phyloP scores from a whole-genome alignment of 78 protist species.

The Speleostelium caveatum region DNA sequence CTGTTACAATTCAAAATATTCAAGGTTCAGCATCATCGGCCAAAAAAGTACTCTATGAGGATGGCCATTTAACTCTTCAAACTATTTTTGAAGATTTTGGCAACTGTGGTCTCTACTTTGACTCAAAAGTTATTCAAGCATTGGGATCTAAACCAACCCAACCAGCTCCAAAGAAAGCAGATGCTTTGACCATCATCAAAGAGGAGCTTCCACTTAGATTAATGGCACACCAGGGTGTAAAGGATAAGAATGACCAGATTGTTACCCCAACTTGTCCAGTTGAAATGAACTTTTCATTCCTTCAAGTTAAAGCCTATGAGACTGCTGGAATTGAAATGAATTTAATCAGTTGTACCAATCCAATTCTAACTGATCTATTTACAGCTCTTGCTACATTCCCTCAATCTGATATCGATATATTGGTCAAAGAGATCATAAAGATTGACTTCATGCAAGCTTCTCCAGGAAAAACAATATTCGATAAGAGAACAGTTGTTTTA shows the following conservation, averaged over 20 bases:
- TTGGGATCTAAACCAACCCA: conserved; percentile 51
- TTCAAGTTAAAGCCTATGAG: conserved; percentile 34
- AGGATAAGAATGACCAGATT: conserved; percentile 5
- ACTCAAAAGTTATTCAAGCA: conserved; percentile 57
- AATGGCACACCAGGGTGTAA: conserved; percentile 17
- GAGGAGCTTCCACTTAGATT: conserved; percentile 48
- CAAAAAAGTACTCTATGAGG: conserved; percentile 68
- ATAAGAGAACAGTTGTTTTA: conserved; percentile 30
- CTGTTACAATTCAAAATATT: conserved; percentile 54
- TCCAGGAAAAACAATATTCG: conserved; percentile 67
- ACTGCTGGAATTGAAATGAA: conserved; percentile 30
- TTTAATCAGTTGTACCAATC: not conserved
- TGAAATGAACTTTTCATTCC: conserved; percentile 26
- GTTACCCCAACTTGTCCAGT: conserved; percentile 18
- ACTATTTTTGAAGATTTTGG: conserved; percentile 61
- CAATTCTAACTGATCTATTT: conserved; percentile 25
- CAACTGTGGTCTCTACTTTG: not conserved
- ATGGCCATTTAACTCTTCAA: conserved; percentile 74
- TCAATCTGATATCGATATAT: conserved; percentile 16
- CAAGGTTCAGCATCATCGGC: conserved; percentile 22
- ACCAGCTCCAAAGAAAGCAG: conserved; percentile 74
- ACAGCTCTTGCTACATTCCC: not conserved
- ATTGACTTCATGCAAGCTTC: conserved; percentile 19
- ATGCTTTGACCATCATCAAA: not conserved
- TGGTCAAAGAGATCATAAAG: conserved; percentile 8